Percentiles rank a stretch among this genome's conserved stretches.
Evolutionary conservation across 1,284 basidiomycete genomes (phyloP).

Genomic region (Porogramme epimiltina): DNA sequence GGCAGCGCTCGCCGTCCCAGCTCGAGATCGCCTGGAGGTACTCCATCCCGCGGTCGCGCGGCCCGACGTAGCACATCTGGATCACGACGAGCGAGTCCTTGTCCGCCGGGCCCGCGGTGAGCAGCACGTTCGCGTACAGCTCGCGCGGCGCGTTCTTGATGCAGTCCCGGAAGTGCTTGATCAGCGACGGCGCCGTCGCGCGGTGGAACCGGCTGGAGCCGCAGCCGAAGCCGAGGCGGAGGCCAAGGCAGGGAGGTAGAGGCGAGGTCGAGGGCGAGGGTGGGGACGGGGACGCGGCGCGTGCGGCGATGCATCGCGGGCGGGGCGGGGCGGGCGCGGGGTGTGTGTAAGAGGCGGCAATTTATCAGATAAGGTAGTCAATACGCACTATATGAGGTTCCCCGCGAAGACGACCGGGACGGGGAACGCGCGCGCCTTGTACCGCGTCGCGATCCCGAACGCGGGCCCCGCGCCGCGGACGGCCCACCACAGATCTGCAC

Average conservation of each 20-base stretch:
- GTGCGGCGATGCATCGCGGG: too few species aligned
- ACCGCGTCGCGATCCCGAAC: slow-evolving; percentile 85
- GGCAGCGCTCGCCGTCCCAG: slow-evolving; percentile 81
- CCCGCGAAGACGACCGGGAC: slow-evolving; percentile 89
- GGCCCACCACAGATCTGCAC: slow-evolving; percentile 85
- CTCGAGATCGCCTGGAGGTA: slow-evolving; percentile 81
- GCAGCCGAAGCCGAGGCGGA: not conserved
- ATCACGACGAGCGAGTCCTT: slow-evolving; percentile 85
- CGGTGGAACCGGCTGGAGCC: slow-evolving; percentile 77
- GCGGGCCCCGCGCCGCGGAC: slow-evolving; percentile 84
- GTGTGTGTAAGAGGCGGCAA: not conserved
- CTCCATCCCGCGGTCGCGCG: slow-evolving; percentile 73
- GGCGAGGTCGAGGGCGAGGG: not conserved
- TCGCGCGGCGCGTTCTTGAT: slow-evolving; percentile 85
- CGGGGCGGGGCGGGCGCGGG: too few species aligned
- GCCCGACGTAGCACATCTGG: slow-evolving; percentile 86
- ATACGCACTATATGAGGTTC: slow-evolving; percentile 79
- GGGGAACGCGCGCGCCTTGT: slow-evolving; percentile 84
- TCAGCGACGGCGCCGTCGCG: slow-evolving; percentile 81
- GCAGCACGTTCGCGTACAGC: slow-evolving; percentile 85
- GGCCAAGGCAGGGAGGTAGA: slow-evolving; percentile 1
- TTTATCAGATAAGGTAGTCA: too few species aligned
- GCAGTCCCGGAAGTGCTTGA: slow-evolving; percentile 91
- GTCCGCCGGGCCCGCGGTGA: slow-evolving; percentile 84
- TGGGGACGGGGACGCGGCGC: too few species aligned